Base-by-base conservation (phyloP, 139 green algal species). In the Picochlorum sp. region DNA sequence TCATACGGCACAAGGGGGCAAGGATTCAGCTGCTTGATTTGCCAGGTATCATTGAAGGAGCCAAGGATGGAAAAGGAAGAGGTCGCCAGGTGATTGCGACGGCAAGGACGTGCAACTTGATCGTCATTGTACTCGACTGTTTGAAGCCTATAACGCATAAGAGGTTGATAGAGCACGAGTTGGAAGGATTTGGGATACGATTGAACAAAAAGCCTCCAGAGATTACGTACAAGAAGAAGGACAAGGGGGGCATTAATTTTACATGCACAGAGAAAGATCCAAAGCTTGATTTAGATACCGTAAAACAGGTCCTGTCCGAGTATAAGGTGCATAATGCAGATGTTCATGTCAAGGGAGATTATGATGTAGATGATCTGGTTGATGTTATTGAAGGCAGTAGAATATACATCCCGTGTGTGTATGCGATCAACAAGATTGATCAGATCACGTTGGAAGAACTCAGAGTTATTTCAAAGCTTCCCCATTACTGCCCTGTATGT, bases 121-220 rank as follows among this genome's bases (percentile, higher is more conserved):
- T 99, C 67, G 69, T 98, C 25, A 96, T 99, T 50, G 85, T 98
- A 45, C 79, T 99, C 37, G 93, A 99, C 68, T 95, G 81, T 59
- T 71, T 98, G 7, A 99, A 99, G 74, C 93, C 93, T 33, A 88
- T 99, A 52, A 96, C 88, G 2, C 93, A 99, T 75, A 97, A 98
- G 72, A 57, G 65, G 41, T 71, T 95, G 33, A 95, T 95, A 49
- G 87, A 95, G 76, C 73, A 94, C 33, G 87, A 95, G 74, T 76
- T 94, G 3, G 87, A 95, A 39, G 81, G 86, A 35, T 95, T 95
- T 68, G 89, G 87, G 59, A 93, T 95, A 68, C 82, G 92, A 2
- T 72, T 98, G 14, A 98, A 98, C 78, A 97, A 98, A 76, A 74
- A 80, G 56, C 90, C 90, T 9, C 91, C 92, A 2, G 84, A 80